Evolutionary conservation across 1,139 yeast genomes (phyloP).

Genomic region (Geotrichum citri-aurantii): DNA sequence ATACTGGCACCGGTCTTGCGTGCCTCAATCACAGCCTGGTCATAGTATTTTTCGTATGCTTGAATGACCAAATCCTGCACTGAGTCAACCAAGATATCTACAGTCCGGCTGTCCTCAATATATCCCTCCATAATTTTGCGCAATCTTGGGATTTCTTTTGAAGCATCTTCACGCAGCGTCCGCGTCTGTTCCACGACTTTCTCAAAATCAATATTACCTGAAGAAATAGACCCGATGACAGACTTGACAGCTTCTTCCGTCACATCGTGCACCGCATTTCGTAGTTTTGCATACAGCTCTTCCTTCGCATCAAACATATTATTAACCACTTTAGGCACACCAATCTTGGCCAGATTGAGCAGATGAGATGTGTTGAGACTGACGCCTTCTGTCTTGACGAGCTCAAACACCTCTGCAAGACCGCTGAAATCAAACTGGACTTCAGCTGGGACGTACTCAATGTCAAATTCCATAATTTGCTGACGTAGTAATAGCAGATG

Average conservation of each 20-base stretch:
- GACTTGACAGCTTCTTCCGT: constrained; percentile 40
- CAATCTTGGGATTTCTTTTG: constrained; percentile 50
- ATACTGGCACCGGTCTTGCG: constrained; percentile 23
- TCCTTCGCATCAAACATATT: constrained; percentile 80
- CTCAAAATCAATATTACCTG: constrained; percentile 26
- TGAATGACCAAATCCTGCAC: constrained; percentile 51
- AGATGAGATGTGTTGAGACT: constrained; percentile 39
- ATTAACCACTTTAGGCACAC: constrained; percentile 77
- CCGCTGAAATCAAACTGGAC: constrained; percentile 75
- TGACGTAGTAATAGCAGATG: constrained; percentile 65
- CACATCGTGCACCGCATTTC: constrained; percentile 63
- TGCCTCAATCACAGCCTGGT: constrained; percentile 26
- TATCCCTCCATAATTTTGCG: constrained; percentile 46
- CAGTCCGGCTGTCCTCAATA: constrained; percentile 44
- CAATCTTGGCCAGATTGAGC: constrained; percentile 55
- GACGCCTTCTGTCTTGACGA: constrained; percentile 36
- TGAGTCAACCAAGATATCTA: constrained; percentile 51
- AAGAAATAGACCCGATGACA: constrained; percentile 34
- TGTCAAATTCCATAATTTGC: constrained; percentile 73
- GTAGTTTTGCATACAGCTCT: constrained; percentile 68
- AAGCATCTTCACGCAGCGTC: constrained; percentile 44
- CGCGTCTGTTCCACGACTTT: constrained; percentile 36
- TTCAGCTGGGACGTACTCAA: constrained; percentile 66
- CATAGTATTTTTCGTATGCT: constrained; percentile 44
- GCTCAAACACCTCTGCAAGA: constrained; percentile 48